Evolutionary conservation across 2,329 filamentous ascomycete species (phyloP), one percentile per base, ranked within the genome.

Genomic region (Calonectria henricotiae): DNA sequence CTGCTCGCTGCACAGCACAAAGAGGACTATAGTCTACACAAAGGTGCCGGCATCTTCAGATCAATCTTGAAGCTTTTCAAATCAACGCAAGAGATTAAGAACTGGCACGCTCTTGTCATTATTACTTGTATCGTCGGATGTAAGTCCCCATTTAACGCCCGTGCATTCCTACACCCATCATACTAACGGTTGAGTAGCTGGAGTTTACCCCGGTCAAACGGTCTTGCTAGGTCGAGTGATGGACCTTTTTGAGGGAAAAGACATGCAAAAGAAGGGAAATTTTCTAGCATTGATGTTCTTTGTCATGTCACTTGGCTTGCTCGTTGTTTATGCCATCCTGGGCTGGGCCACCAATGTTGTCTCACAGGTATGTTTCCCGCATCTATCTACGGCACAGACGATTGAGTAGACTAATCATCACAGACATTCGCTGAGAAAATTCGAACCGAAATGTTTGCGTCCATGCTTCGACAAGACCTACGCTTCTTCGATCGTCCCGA

Each of bases 281-380:
- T 86, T 87, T 72, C 87, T 82, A 78, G 80, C 85, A 0, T 79
- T 85, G 23, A 87, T 88, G 85, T 87, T 87, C 69, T 84, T 86
- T 51, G 78, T 86, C 4, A 73, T 86, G 49, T 85, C 86, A 3
- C 73, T 83, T 12, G 82, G 76, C 7, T 80, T 82, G 15, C 77
- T 84, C 1, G 20, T 85, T 1, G 78, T 81, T 0, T 87, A 87
- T 60, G 51, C 20, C 5, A 20, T 66, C 17, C n/a, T 72, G 6
- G 70, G 70, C 20, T 72, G 62, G 62, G 27, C 60, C 9, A 64
- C 67, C n/a, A 72, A 72, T 25, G 54, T 68, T 13, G 39, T 76
- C 37, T 67, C 63, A 12, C 72, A 73, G 51, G 71, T 71, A 37
- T 20, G 43, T 23, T 30, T 3, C n/a, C 20, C 2, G n/a, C 35